Evolutionary conservation across 2,329 filamentous ascomycete genomes (phyloP).

Genomic region (Lasiodiplodia sp.): DNA sequence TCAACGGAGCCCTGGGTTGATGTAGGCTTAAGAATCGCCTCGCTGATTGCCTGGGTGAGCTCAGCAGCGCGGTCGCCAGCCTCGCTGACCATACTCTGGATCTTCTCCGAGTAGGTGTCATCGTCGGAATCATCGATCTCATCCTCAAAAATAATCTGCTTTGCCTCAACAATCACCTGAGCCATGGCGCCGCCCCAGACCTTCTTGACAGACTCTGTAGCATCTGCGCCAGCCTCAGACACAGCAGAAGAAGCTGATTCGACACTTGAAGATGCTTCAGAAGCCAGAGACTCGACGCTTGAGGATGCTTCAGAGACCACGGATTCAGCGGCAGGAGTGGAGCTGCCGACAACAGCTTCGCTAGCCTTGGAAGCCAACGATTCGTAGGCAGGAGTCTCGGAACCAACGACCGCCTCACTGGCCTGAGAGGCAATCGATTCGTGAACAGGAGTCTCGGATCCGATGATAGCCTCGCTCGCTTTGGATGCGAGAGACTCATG

Average conservation of each 20-base stretch:
- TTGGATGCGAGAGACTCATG: constrained; percentile 55
- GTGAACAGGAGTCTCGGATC: constrained; percentile 58
- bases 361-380: constrained; percentile 45
- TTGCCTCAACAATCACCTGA: constrained; percentile 56
- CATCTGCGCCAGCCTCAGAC: constrained; percentile 34
- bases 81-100: constrained; percentile 59
- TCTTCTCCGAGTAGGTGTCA: constrained; percentile 57
- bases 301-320: constrained; percentile 30
- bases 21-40: constrained; percentile 59
- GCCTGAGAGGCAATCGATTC: constrained; percentile 41
- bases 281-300: constrained; percentile 45
- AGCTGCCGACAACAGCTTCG: constrained; percentile 54
- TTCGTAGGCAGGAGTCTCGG: constrained; percentile 31
- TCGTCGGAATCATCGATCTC: constrained; percentile 55
- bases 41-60: constrained; percentile 63
- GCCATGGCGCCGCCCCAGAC: constrained; percentile 64
- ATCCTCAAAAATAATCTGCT: constrained; percentile 58
- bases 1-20: constrained; percentile 57
- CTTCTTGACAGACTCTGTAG: constrained; percentile 52
- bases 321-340: constrained; percentile 58
- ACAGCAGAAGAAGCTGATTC: constrained; percentile 35
- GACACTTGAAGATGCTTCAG: constrained; percentile 31
- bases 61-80: constrained; percentile 62
- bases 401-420: constrained; percentile 33
- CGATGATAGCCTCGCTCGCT: constrained; percentile 55